Percentiles rank a stretch among this genome's conserved stretches.
Conservation (phyloP, 805 yeast species). For the Candida coquimbonensis region DNA sequence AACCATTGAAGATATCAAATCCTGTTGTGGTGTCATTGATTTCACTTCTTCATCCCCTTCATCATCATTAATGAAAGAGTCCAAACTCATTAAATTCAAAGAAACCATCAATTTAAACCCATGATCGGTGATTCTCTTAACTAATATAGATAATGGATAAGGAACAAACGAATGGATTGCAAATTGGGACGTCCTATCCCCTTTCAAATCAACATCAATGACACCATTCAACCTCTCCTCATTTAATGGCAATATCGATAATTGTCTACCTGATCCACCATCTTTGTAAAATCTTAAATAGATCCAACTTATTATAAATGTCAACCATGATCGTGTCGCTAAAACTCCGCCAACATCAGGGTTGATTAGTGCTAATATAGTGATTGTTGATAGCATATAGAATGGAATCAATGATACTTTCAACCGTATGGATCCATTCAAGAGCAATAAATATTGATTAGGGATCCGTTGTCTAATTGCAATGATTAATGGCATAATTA, state of each 20-base stretch:
- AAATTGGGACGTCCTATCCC: conserved; percentile 19
- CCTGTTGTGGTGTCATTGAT: conserved; percentile 12
- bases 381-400: conserved; percentile 17
- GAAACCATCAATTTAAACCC: conserved; percentile 22
- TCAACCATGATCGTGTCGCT: conserved; percentile 12
- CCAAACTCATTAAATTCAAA: conserved; percentile 14
- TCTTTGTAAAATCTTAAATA: conserved; percentile 33
- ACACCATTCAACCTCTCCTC: conserved; percentile 15
- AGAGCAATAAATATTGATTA: conserved; percentile 42
- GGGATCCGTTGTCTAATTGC: conserved; percentile 51
- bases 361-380: conserved; percentile 16
- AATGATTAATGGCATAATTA: conserved; percentile 40
- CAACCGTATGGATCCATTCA: conserved; percentile 38
- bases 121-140: conserved; percentile 16
- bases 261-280: conserved; percentile 36
- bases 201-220: conserved; percentile 12
- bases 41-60: conserved; percentile 14
- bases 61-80: conserved; percentile 9
- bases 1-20: conserved; percentile 25
- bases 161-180: conserved; percentile 37
- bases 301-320: conserved; percentile 33
- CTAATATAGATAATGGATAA: conserved; percentile 28
- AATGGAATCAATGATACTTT: conserved; percentile 22
- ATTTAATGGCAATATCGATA: conserved; percentile 35
- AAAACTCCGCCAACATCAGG: not conserved